Evolutionary conservation across 805 yeast genomes (phyloP).

Genomic region (Candida sanyiensis): DNA sequence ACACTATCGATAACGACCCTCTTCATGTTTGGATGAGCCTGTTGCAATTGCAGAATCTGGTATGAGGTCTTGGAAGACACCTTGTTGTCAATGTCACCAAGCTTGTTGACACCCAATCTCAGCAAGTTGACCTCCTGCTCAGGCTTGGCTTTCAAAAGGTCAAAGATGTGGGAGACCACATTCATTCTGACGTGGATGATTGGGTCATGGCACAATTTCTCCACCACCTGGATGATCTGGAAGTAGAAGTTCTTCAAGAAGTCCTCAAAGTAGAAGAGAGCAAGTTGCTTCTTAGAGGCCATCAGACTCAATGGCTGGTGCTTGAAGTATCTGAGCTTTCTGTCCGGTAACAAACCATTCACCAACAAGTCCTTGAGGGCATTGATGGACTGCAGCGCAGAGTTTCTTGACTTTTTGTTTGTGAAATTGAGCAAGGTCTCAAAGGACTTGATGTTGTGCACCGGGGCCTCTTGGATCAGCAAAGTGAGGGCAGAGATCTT

Average conservation of each 20-base stretch:
- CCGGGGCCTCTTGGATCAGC: conserved; percentile 89
- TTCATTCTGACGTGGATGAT: conserved; percentile 82
- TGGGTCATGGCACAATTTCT: conserved; percentile 82
- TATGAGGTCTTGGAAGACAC: conserved; percentile 87
- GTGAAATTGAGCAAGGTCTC: conserved; percentile 75
- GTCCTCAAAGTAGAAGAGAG: conserved; percentile 83
- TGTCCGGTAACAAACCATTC: conserved; percentile 78
- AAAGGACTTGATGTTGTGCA: conserved; percentile 79
- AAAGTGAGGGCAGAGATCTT: conserved; percentile 92
- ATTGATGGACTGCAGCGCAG: conserved; percentile 83
- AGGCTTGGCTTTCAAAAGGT: conserved; percentile 76
- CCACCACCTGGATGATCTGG: conserved; percentile 69
- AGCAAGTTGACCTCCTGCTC: conserved; percentile 94
- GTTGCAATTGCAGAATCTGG: conserved; percentile 72
- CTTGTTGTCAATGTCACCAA: conserved; percentile 89
- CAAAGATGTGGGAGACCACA: conserved; percentile 71
- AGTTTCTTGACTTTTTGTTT: conserved; percentile 87
- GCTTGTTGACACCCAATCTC: conserved; percentile 83
- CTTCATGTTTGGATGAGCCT: conserved; percentile 95
- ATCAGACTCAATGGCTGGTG: conserved; percentile 52
- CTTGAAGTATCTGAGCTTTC: conserved; percentile 75
- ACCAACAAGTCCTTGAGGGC: conserved; percentile 85
- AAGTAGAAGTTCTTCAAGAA: conserved; percentile 74
- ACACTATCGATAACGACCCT: conserved; percentile 71
- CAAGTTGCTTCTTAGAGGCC: conserved; percentile 50